A percentile compares a stretch with the other conserved stretches of the same genome.
Evolutionary conservation across 2,329 filamentous ascomycete species (phyloP).

Genomic region (Rugonectria rugulosa): DNA sequence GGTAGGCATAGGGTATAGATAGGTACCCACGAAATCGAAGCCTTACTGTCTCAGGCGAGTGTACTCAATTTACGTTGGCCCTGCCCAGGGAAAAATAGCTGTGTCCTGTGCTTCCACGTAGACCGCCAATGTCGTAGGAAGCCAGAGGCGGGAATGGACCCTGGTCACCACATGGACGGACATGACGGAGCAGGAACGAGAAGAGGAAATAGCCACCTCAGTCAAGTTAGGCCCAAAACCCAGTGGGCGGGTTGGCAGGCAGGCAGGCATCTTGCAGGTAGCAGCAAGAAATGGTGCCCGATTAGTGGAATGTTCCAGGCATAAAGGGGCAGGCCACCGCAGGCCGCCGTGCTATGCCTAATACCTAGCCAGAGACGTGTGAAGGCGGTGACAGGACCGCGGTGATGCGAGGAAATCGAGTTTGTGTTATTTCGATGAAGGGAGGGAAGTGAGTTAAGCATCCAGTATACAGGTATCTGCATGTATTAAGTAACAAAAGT

Average conservation of each 20-base stretch:
- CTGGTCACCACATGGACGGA: too few species aligned
- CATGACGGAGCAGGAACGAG: too few species aligned
- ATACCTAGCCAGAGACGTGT: background rate
- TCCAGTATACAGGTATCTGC: too few species aligned
- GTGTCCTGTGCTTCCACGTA: background rate
- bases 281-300: conserved; percentile 28
- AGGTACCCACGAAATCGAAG: too few species aligned
- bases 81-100: too few species aligned
- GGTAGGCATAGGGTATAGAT: too few species aligned
- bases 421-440: background rate
- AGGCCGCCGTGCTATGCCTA: background rate
- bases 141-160: background rate
- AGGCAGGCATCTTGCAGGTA: conserved; percentile 2
- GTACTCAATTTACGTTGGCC: too few species aligned
- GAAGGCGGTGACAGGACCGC: conserved; percentile 18
- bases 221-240: background rate
- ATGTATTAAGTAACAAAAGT: too few species aligned
- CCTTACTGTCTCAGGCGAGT: too few species aligned
- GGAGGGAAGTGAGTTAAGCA: too few species aligned
- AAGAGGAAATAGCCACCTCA: background rate
- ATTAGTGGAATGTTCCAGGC: conserved; percentile 36
- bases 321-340: conserved; percentile 8
- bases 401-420: conserved; percentile 37
- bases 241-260: conserved; percentile 3
- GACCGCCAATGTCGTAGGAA: background rate